Conservation (phyloP, 371 early-diverging fungal species). For the Rhizopus sp. region DNA sequence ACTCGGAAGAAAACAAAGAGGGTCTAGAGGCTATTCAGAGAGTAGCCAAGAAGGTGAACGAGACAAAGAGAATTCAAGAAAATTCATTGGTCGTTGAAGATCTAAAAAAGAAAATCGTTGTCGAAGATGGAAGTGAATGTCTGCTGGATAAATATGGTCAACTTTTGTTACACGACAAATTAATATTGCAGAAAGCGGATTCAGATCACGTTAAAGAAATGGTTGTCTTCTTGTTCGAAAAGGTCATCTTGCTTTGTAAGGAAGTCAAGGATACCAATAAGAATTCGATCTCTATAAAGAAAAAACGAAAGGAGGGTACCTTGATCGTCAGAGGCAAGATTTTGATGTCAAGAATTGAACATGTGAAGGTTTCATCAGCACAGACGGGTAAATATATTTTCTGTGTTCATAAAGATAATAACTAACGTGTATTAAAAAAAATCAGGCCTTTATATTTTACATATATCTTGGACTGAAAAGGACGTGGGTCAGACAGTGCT, state of each 20-base stretch:
- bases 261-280: conserved; percentile 38
- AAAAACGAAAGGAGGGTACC: conserved; percentile 46
- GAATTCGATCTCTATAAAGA: conserved; percentile 44
- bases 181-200: conserved; percentile 77
- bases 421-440: not conserved
- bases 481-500: conserved; percentile 81
- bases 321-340: conserved; percentile 77
- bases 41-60: conserved; percentile 89
- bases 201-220: conserved; percentile 66
- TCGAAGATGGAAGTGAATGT: conserved; percentile 23
- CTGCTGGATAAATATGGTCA: conserved; percentile 68
- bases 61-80: conserved; percentile 84
- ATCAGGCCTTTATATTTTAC: conserved; percentile 35
- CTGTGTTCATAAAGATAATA: no score
- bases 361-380: conserved; percentile 68
- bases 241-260: conserved; percentile 80
- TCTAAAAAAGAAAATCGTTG: conserved; percentile 67
- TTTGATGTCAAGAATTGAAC: conserved; percentile 76
- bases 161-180: conserved; percentile 80
- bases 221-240: conserved; percentile 86
- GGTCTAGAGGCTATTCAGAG: conserved; percentile 82
- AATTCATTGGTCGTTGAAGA: conserved; percentile 75
- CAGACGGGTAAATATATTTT: conserved; percentile 47
- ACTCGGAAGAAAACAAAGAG: conserved; percentile 73
- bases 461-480: conserved; percentile 39